Conservation (phyloP, 2,329 filamentous ascomycete genomes). For the Beauveria medogensis region DNA sequence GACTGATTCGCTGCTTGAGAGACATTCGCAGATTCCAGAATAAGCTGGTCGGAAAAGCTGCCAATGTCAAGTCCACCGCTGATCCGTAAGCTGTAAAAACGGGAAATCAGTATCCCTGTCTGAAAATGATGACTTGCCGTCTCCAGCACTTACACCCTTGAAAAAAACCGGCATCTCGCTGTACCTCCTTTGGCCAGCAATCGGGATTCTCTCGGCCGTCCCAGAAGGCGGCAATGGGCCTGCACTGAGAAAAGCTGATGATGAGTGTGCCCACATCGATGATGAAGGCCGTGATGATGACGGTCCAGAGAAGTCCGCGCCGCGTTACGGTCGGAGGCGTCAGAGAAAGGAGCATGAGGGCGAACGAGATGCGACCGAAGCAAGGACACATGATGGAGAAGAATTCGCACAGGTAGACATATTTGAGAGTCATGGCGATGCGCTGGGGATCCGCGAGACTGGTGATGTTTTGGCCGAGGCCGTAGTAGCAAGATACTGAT, state of each 20-base stretch:
- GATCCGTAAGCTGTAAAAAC: background rate
- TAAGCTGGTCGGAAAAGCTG: background rate
- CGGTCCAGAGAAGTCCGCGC: background rate
- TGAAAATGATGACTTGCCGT: background rate
- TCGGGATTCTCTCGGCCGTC: background rate
- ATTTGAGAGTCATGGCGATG: conserved; percentile 1
- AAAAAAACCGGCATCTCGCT: background rate
- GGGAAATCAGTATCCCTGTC: background rate
- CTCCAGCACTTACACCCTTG: background rate
- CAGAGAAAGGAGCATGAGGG: background rate
- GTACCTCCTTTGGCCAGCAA: background rate
- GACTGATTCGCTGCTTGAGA: background rate
- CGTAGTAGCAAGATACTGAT: background rate
- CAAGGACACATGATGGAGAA: conserved; percentile 3
- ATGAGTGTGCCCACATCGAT: background rate
- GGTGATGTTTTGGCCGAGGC: background rate
- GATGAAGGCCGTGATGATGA: background rate
- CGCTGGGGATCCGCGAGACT: background rate
- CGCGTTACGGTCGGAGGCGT: background rate
- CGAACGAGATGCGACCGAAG: conserved; percentile 1
- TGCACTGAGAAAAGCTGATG: background rate
- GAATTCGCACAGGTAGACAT: conserved; percentile 2
- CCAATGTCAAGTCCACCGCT: background rate
- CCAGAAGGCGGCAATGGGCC: background rate
- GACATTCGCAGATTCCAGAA: background rate